Evolutionary conservation across 179 eudicot species (phyloP).

Genomic region (Silene coronaria): DNA sequence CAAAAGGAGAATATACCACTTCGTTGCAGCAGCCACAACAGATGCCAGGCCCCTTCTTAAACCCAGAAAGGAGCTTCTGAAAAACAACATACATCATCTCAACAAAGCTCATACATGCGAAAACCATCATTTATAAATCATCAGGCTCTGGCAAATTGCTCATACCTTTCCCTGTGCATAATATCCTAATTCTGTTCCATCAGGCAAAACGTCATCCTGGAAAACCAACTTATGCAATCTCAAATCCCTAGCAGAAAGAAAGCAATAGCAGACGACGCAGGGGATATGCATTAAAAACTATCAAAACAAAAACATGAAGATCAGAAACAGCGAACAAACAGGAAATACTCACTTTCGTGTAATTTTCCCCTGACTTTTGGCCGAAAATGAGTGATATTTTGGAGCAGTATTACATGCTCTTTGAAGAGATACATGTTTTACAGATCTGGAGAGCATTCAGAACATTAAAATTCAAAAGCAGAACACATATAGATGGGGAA

Average conservation of each 20-base stretch:
- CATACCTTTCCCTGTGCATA: slow-evolving; percentile 55
- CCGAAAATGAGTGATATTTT: slow-evolving; percentile 26
- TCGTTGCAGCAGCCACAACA: slow-evolving; percentile 34
- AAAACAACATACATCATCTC: slow-evolving; percentile 17
- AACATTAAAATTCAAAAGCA: slow-evolving; percentile 16
- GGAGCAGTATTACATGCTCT: slow-evolving; percentile 27
- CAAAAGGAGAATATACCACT: slow-evolving; percentile 25
- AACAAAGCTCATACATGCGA: slow-evolving; percentile 9
- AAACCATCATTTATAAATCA: not conserved
- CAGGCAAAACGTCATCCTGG: slow-evolving; percentile 57
- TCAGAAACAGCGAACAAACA: slow-evolving; percentile 1
- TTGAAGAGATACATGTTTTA: slow-evolving; percentile 16
- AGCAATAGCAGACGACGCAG: slow-evolving; percentile 15
- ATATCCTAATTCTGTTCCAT: slow-evolving; percentile 68
- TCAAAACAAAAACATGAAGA: not conserved
- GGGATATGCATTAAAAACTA: not conserved
- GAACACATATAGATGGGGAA: slow-evolving; percentile 3
- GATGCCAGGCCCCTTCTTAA: slow-evolving; percentile 35
- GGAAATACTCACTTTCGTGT: slow-evolving; percentile 54
- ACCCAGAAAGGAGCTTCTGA: slow-evolving; percentile 38
- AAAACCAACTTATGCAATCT: slow-evolving; percentile 67
- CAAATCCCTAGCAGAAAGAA: slow-evolving; percentile 48
- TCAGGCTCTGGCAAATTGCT: slow-evolving; percentile 3
- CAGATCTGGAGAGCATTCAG: slow-evolving; percentile 31
- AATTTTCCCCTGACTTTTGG: slow-evolving; percentile 47